A percentile compares a stretch with the other conserved stretches of the same genome.
Conservation (phyloP, 2,329 filamentous ascomycete genomes). For the Ceratocystis cacaofunesta region DNA sequence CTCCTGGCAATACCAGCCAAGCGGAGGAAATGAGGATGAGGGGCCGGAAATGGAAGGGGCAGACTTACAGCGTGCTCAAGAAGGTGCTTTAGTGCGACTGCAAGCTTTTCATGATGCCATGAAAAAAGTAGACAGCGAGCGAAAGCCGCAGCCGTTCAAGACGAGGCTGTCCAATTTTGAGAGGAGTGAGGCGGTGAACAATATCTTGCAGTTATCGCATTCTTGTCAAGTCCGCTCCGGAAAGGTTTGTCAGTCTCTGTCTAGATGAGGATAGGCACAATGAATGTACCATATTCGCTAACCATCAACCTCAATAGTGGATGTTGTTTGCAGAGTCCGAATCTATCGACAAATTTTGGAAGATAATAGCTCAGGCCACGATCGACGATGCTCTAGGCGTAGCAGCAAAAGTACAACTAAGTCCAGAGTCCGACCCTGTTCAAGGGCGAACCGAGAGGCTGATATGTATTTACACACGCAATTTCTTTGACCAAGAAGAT, state of each 20-base stretch:
- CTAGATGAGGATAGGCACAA: neutral
- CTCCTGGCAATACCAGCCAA: conserved; percentile 25
- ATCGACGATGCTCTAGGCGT: conserved; percentile 55
- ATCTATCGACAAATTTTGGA: conserved; percentile 51
- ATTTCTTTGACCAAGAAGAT: conserved; percentile 56
- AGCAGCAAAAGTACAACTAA: conserved; percentile 49
- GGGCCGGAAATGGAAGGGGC: conserved; percentile 32
- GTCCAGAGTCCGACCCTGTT: conserved; percentile 36
- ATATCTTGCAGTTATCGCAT: conserved; percentile 47
- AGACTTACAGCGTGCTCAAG: conserved; percentile 34
- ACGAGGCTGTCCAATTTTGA: conserved; percentile 36
- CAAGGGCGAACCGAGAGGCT: conserved; percentile 34
- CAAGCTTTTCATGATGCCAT: conserved; percentile 35
- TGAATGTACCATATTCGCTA: neutral
- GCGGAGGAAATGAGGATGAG: conserved; percentile 35
- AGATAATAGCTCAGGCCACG: conserved; percentile 49
- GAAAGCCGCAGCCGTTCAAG: conserved; percentile 25
- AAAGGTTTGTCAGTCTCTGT: conserved; percentile 36
- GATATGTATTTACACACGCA: conserved; percentile 63
- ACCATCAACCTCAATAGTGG: conserved; percentile 38
- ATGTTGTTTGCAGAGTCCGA: conserved; percentile 49
- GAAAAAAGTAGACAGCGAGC: conserved; percentile 29
- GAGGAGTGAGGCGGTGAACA: conserved; percentile 33
- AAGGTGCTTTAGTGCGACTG: conserved; percentile 38
- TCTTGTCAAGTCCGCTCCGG: conserved; percentile 44